Percentiles rank a stretch among this genome's conserved stretches.
phyloP scores from a whole-genome alignment of 2,329 filamentous ascomycete species.

The Sporothrix schenckii region DNA sequence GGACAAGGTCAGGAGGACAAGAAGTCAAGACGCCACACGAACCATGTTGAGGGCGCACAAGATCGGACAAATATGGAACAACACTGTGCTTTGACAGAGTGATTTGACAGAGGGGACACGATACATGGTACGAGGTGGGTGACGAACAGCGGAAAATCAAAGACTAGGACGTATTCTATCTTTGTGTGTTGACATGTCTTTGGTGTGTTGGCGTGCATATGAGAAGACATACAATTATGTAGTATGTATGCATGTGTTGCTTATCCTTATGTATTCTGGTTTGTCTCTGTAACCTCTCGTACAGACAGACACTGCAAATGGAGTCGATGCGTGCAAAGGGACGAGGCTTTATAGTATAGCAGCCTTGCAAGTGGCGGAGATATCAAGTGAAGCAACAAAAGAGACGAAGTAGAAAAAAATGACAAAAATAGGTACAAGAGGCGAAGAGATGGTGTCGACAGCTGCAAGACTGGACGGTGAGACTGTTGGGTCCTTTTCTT shows the following conservation, averaged over 20 bases:
- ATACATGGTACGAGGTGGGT: not conserved
- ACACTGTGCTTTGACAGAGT: slow-evolving; percentile 6
- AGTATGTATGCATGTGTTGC: not conserved
- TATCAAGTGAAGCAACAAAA: not conserved
- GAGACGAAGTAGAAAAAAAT: too few species aligned
- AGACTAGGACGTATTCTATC: not conserved
- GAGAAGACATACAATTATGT: too few species aligned
- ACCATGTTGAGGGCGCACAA: slow-evolving; percentile 14
- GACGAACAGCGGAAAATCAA: too few species aligned
- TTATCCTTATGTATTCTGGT: slow-evolving; percentile 7
- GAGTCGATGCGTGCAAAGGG: not conserved
- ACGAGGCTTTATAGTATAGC: not conserved
- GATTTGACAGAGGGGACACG: not conserved
- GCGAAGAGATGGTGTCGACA: not conserved
- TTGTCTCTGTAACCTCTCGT: slow-evolving; percentile 5
- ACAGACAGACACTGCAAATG: not conserved
- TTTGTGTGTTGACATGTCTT: not conserved
- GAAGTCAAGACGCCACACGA: slow-evolving; percentile 9
- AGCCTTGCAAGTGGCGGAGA: not conserved
- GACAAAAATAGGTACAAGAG: not conserved
- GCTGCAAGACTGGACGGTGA: not conserved
- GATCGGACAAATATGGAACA: slow-evolving; percentile 23
- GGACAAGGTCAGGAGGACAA: not conserved
- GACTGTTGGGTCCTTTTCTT: not conserved
- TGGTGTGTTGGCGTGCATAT: not conserved